phyloP scores from a whole-genome alignment of 2,329 filamentous ascomycete species.

The Trichoderma simmonsii region DNA sequence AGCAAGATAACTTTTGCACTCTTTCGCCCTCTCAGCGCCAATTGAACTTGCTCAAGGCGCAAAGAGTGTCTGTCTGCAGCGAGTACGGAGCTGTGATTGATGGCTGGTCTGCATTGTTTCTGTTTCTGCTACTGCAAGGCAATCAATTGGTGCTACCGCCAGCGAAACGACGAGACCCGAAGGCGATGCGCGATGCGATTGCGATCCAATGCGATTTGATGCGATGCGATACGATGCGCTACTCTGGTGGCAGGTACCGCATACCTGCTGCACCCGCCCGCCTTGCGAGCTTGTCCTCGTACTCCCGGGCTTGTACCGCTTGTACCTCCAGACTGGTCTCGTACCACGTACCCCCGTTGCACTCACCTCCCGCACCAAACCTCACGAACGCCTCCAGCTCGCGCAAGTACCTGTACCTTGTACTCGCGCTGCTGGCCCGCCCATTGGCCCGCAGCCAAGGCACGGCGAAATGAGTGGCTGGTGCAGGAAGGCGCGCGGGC shows the following conservation, averaged over 20 bases:
- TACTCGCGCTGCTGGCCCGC: background rate
- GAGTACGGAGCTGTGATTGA: background rate
- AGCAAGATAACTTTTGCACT: background rate
- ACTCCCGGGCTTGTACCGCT: background rate
- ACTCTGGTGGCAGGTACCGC: background rate
- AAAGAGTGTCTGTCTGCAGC: background rate
- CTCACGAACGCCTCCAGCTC: conserved; percentile 7
- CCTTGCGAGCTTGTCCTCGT: background rate
- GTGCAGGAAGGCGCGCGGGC: conserved; percentile 13
- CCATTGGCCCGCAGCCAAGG: background rate
- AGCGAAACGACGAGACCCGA: background rate
- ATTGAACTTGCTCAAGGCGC: background rate
- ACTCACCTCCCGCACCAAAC: background rate
- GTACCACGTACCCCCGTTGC: background rate
- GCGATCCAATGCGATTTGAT: background rate
- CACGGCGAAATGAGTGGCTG: conserved; percentile 17
- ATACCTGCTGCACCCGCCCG: conserved; percentile 9
- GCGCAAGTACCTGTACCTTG: background rate
- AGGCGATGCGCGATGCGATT: background rate
- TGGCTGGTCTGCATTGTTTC: background rate
- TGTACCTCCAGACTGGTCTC: background rate
- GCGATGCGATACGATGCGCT: background rate
- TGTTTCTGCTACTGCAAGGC: background rate
- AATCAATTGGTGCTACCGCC: background rate
- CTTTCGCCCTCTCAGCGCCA: background rate